phyloP scores from a whole-genome alignment of 73 alveolate species.

The Paraurostyla sp. region DNA sequence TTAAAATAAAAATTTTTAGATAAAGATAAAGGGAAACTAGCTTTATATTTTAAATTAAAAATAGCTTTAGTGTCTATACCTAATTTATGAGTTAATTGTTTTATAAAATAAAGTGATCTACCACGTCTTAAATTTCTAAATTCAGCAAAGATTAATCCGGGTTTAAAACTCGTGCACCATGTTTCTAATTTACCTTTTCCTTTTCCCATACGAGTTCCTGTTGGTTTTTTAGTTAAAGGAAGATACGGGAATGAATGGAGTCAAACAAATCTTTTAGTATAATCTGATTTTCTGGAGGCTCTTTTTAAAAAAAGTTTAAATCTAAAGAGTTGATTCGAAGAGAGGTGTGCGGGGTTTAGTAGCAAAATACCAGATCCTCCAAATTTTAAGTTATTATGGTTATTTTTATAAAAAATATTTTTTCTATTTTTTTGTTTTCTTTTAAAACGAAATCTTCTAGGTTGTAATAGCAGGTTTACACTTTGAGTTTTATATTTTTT shows the following conservation, averaged over 20 bases:
- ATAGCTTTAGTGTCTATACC: background rate
- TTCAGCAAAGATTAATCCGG: background rate
- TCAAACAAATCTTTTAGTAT: slow-evolving; percentile 26
- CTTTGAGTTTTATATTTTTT: too few relatives aligned
- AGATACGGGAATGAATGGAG: background rate
- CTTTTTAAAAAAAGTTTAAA: slow-evolving; percentile 5
- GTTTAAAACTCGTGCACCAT: background rate
- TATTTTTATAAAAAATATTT: background rate
- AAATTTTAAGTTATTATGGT: background rate
- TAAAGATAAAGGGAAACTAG: background rate
- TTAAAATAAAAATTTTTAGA: background rate
- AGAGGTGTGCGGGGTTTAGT: background rate
- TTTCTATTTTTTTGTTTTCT: slow-evolving; percentile 3
- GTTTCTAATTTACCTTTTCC: slow-evolving; percentile 28
- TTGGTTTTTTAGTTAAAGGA: slow-evolving; percentile 11
- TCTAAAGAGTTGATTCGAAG: background rate
- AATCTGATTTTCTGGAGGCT: slow-evolving; percentile 23
- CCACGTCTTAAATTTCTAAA: background rate
- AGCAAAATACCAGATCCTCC: background rate
- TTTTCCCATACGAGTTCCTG: slow-evolving; percentile 47
- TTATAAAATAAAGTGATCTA: background rate
- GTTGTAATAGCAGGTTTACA: slow-evolving; percentile 3
- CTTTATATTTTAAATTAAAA: too few relatives aligned
- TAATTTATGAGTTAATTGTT: slow-evolving; percentile 2
- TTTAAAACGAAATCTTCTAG: background rate